These are phyloP conservation scores for Globisporangium nagaii DNA, from an alignment of 352 stramenopile species.

Conservation along the genomic window DNA sequence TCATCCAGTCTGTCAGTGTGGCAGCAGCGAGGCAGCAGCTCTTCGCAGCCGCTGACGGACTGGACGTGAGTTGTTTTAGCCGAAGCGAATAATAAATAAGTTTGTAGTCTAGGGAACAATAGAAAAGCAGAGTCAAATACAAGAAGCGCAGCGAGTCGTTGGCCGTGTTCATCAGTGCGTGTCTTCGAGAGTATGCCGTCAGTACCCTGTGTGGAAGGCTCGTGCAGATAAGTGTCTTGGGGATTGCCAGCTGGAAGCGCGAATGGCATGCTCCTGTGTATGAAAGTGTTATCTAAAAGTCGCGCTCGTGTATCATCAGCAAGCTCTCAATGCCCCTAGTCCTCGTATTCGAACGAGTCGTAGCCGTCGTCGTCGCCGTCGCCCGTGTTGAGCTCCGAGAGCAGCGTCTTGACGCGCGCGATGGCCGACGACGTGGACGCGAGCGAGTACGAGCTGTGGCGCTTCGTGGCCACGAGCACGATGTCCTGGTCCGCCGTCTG, in stretches of 20 bases:
- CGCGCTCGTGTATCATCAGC: too few relatives aligned
- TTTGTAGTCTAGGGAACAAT: conserved; percentile 19
- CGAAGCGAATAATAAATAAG: conserved; percentile 4
- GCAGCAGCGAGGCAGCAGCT: neutral
- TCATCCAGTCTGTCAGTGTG: neutral
- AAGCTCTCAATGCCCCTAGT: conserved; percentile 11
- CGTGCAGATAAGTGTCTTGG: too few relatives aligned
- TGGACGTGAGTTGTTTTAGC: too few relatives aligned
- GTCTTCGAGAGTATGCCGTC: too few relatives aligned
- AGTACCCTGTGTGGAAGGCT: neutral
- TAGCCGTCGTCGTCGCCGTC: conserved; percentile 64
- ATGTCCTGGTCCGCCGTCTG: conserved; percentile 74
- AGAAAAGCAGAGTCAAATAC: conserved; percentile 3
- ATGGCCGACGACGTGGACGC: conserved; percentile 52
- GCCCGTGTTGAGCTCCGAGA: conserved; percentile 61
- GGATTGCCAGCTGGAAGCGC: too few relatives aligned
- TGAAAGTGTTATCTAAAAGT: too few relatives aligned
- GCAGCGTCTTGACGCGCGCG: conserved; percentile 60
- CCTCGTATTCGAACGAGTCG: conserved; percentile 74
- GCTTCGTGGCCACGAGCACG: conserved; percentile 52
- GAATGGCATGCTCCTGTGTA: too few relatives aligned
- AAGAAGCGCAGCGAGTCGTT: too few relatives aligned
- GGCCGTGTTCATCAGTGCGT: too few relatives aligned
- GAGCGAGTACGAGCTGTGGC: conserved; percentile 77
- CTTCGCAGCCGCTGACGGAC: neutral